A percentile compares a stretch with the other conserved stretches of the same genome.
phyloP scores from a whole-genome alignment of 345 rosid genomes.

The Gossypium raimondii region DNA sequence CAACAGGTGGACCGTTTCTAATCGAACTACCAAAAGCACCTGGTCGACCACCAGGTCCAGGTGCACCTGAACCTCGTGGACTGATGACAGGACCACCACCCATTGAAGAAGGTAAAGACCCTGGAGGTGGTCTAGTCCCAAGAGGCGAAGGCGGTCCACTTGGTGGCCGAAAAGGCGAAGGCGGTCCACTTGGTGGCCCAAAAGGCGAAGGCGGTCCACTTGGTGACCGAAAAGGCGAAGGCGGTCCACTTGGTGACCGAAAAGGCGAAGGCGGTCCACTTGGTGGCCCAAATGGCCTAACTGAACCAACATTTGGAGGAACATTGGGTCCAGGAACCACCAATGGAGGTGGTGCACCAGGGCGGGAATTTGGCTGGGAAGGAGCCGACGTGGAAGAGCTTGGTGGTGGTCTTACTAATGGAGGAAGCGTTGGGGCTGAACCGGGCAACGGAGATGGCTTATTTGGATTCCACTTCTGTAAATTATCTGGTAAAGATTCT shows the following conservation, averaged over 20 bases:
- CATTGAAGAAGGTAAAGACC: slow-evolving; percentile 34
- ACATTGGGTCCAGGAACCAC: slow-evolving; percentile 32
- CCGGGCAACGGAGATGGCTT: slow-evolving; percentile 28
- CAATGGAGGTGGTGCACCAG: slow-evolving; percentile 40
- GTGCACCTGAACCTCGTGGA: slow-evolving; percentile 21
- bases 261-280: no score
- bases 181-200: slow-evolving; percentile 19
- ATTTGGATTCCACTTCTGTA: slow-evolving; percentile 46
- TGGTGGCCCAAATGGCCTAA: no score
- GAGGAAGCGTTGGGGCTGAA: slow-evolving; percentile 41
- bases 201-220: no score
- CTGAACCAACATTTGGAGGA: slow-evolving; percentile 17
- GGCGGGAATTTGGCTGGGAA: slow-evolving; percentile 41
- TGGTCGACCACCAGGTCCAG: slow-evolving; percentile 28
- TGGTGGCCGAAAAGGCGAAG: slow-evolving; percentile 12
- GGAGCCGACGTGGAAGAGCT: slow-evolving; percentile 27
- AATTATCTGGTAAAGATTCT: slow-evolving; percentile 37
- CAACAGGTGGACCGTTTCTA: slow-evolving; percentile 9
- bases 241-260: no score
- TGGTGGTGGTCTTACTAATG: slow-evolving; percentile 38
- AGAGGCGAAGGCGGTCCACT: slow-evolving; percentile 37
- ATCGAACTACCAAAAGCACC: slow-evolving; percentile 18
- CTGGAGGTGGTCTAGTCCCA: slow-evolving; percentile 45
- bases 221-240: no score
- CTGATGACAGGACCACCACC: slow-evolving; percentile 18